Evolutionary conservation across 2,329 filamentous ascomycete species (phyloP).

Genomic region (Rhexocercosporidium sp.): DNA sequence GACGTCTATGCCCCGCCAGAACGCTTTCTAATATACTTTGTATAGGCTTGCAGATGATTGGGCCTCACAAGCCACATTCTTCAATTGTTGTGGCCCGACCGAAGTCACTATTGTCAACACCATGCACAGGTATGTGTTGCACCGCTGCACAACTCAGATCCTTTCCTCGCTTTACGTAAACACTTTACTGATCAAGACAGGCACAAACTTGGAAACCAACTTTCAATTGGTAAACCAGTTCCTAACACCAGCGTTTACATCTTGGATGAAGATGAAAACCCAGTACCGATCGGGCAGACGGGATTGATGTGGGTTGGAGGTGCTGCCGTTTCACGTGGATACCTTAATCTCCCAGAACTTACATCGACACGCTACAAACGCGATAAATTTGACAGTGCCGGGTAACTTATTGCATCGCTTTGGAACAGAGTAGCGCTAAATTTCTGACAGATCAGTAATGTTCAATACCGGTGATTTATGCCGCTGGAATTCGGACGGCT

Average conservation of each 20-base stretch:
- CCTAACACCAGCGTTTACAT: conserved; percentile 61
- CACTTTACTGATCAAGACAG: conserved; percentile 36
- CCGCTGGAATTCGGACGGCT: conserved; percentile 58
- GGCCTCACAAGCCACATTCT: conserved; percentile 55
- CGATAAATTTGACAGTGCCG: conserved; percentile 57
- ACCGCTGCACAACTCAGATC: background rate
- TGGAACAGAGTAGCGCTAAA: conserved; percentile 9
- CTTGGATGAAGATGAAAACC: conserved; percentile 46
- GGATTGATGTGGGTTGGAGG: conserved; percentile 53
- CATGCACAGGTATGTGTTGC: conserved; percentile 44
- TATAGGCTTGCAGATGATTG: conserved; percentile 58
- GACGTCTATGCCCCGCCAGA: no score
- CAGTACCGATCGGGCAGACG: conserved; percentile 46
- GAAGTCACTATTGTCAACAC: conserved; percentile 66
- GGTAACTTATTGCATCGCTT: conserved; percentile 43
- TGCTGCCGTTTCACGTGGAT: conserved; percentile 44
- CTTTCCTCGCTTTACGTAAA: background rate
- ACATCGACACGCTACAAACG: conserved; percentile 55
- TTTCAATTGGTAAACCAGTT: conserved; percentile 60
- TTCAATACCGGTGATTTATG: conserved; percentile 67
- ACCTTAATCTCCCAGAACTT: conserved; percentile 44
- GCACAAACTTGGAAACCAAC: conserved; percentile 50
- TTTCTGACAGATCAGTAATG: conserved; percentile 50
- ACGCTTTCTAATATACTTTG: conserved; percentile 21
- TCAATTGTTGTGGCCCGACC: conserved; percentile 64